A percentile compares a stretch with the other conserved stretches of the same genome.
Conservation (phyloP, 305 asterid species). For the Salvia sclarea region DNA sequence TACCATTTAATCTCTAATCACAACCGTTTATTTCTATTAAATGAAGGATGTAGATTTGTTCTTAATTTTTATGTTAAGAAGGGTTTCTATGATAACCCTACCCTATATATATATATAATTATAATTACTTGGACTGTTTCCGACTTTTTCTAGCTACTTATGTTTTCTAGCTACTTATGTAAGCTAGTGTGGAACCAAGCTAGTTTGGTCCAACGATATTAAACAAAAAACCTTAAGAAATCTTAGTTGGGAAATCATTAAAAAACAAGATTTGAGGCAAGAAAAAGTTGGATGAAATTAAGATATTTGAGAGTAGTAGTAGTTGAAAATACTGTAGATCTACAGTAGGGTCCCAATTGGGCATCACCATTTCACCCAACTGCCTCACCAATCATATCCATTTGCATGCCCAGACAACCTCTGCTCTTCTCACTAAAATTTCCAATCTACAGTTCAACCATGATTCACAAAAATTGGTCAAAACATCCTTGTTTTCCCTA, state of each 20-base stretch:
- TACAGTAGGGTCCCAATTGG: slow-evolving; percentile 24
- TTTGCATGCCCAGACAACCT: slow-evolving; percentile 31
- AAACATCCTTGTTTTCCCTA: background rate
- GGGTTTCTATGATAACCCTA: too few relatives aligned
- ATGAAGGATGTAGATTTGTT: too few relatives aligned
- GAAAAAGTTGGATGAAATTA: background rate
- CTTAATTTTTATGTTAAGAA: too few relatives aligned
- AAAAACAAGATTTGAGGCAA: background rate
- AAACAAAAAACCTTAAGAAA: background rate
- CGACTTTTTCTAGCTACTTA: too few relatives aligned
- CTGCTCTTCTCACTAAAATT: background rate
- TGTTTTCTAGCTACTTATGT: slow-evolving; percentile 15
- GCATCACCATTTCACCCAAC: slow-evolving; percentile 21
- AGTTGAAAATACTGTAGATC: background rate
- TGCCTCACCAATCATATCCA: slow-evolving; percentile 33
- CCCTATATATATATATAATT: too few relatives aligned
- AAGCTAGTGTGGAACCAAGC: background rate
- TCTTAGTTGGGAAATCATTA: slow-evolving; percentile 8
- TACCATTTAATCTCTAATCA: too few relatives aligned
- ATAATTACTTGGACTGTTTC: too few relatives aligned
- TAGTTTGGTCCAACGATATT: background rate
- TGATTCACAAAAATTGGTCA: background rate
- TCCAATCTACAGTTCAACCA: background rate
- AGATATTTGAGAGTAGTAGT: background rate
- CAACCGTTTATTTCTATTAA: too few relatives aligned